Conservation (phyloP, 352 stramenopile species). For the Poterioochromonas sp. region DNA sequence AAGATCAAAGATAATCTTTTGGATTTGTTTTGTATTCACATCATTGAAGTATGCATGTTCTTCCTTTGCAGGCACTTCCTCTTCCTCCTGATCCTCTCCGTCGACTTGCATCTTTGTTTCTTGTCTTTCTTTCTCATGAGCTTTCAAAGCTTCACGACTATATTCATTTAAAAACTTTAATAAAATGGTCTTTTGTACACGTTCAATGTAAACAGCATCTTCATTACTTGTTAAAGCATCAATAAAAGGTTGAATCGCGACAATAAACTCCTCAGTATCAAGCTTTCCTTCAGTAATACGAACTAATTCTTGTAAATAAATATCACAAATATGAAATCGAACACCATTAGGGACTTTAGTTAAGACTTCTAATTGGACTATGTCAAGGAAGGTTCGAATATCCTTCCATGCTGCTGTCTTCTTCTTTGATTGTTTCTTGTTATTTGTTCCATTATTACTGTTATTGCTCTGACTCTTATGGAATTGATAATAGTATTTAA, state of each 20-base stretch:
- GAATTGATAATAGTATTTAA: neutral
- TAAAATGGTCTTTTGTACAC: neutral
- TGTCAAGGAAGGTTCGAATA: neutral
- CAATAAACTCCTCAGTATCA: neutral
- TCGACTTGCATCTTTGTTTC: neutral
- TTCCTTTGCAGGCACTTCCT: neutral
- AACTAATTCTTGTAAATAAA: conserved; percentile 15
- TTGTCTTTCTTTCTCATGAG: neutral
- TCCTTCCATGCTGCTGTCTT: no score
- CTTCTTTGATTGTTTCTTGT: no score
- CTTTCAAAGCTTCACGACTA: neutral
- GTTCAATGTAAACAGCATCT: neutral
- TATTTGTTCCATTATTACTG: neutral
- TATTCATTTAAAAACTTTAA: neutral
- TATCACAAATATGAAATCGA: conserved; percentile 29
- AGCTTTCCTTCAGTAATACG: neutral
- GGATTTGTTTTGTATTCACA: neutral
- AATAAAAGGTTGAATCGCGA: conserved; percentile 7
- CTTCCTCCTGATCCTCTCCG: neutral
- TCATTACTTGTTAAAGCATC: neutral
- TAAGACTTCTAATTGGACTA: neutral
- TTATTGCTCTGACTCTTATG: neutral
- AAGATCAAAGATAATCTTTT: conserved; percentile 17
- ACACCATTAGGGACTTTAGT: conserved; percentile 22
- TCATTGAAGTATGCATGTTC: neutral